A percentile compares a stretch with the other conserved stretches of the same genome.
These are phyloP conservation scores for Aspergillus sp. DNA, from an alignment of 2,329 filamentous ascomycete genomes.

Conservation along the genomic window DNA sequence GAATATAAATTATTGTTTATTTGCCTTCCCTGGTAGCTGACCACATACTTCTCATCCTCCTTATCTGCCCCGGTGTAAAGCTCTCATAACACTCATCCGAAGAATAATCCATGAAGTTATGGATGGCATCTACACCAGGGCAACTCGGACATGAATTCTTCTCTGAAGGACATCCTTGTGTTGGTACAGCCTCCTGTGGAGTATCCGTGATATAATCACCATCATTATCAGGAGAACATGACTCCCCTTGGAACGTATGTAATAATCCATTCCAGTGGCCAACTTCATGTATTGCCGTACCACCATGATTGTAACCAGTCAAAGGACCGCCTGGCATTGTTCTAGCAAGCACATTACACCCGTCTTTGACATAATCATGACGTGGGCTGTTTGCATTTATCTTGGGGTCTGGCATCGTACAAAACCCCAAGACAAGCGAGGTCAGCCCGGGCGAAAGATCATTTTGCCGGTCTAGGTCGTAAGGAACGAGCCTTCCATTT, in stretches of 20 bases:
- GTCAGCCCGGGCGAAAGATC: constrained; percentile 10
- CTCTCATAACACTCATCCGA: constrained; percentile 49
- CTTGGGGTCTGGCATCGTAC: constrained; percentile 42
- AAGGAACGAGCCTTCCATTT: constrained; percentile 13
- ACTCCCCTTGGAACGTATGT: constrained; percentile 39
- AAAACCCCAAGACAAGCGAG: constrained; percentile 46
- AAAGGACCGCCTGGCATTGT: constrained; percentile 50
- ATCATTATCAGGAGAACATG: constrained; percentile 25
- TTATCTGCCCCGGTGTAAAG: constrained; percentile 46
- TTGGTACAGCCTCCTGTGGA: constrained; percentile 48
- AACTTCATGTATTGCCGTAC: constrained; percentile 42
- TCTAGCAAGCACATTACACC: constrained; percentile 51
- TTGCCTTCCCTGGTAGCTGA: constrained; percentile 33
- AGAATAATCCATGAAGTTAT: constrained; percentile 57
- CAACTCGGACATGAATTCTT: constrained; percentile 47
- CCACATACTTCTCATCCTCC: constrained; percentile 49
- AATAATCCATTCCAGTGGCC: constrained; percentile 43
- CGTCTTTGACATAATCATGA: constrained; percentile 45
- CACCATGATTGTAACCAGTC: constrained; percentile 43
- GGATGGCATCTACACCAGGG: constrained; percentile 45
- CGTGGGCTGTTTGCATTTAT: constrained; percentile 31
- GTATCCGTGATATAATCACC: constrained; percentile 42
- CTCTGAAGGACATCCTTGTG: constrained; percentile 47
- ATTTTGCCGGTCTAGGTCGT: constrained; percentile 20
- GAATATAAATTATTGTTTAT: constrained; percentile 8